Evolutionary conservation across 495 filamentous ascomycete species (phyloP), one percentile per base, ranked within the genome.

Genomic region (Penicillium crystallinum): DNA sequence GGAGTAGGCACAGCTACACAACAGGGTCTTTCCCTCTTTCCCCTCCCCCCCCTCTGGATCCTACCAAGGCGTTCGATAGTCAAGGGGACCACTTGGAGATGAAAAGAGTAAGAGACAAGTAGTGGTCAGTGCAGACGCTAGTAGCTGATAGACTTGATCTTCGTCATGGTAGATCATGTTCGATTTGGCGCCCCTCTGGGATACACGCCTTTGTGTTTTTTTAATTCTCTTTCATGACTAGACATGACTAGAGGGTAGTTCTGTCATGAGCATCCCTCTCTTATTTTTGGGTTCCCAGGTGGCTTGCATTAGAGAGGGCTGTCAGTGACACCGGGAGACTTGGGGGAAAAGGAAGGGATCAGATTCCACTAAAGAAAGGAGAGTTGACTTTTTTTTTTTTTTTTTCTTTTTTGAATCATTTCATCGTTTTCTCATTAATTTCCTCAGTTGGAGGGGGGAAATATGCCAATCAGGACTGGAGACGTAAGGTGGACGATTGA

Each of bases 111-210:
- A 15, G 36, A 36, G 15, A 57, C 4, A 67, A 55, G 50, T 51
- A 61, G 63, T 73, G 70, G 68, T 65, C 70, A 67, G 64, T 71
- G 68, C 67, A 59, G 64, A 42, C 41, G 38, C 37, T 54, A 67
- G 65, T 65, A 68, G 53, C 64, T 68, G 69, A 74, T 74, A 72
- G 65, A 71, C 62, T 63, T 67, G 69, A 73, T 73, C 68, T 70
- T 61, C 67, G 56, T 65, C 57, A 65, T 59, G 54, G 65, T 62
- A 69, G 65, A 74, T 74, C 67, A 61, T 59, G n/a, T n/a, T n/a
- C n/a, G n/a, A n/a, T n/a, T n/a, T 33, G 44, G 49, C 12, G 45
- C 23, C 33, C 46, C 52, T 55, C 42, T 53, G 40, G 31, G 23
- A 27, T 27, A 27, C 3, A 27, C 7, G 23, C 23, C 23, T 27